Base-by-base conservation (phyloP, 2,329 filamentous ascomycete species). In the Capronia epimyces region DNA sequence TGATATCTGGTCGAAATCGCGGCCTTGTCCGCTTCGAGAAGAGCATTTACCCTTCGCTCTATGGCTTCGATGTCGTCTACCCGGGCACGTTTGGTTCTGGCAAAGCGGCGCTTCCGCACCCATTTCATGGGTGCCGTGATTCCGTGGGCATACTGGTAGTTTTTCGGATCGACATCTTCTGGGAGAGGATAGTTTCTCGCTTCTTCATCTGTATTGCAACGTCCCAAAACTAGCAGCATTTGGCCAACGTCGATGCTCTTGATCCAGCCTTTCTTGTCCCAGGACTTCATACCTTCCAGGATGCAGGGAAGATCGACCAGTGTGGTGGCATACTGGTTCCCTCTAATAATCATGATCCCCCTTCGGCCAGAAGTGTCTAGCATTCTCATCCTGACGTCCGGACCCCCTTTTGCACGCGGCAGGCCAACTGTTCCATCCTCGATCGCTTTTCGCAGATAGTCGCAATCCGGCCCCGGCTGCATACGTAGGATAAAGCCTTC, bases 401-500 rank as follows among this genome's bases (percentile, higher is more conserved):
- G 85, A 4, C 87, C 87, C 42, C 84, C 84, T 47, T 81, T 75
- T 20, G 71, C 70, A 43, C 75, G 71, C 13, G 80, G 77, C 16
- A 84, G 60, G 12, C 91, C 89, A 46, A 96, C 84, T 55, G 81
- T 86, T 63, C 83, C 83, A 50, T 93, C 84, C 15, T 83, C 78
- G 60, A 97, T 84, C 18, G 84, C 82, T 54, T 83, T 78, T 32
- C 83, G 80, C 21, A 98, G 72, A 63, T 91, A 89, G 20, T 96
- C 87, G 65, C 86, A 87, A 68, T 96, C 87, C 24, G 86, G 81
- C 0, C 89, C 90, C 0, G 89, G 87, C 48, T 83, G 68, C 86
- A 96, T 95, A 53, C 93, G 87, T 55, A 98, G 69, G 7, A 98
- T 77, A 59, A 97, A 88, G 58, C 94, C 85, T 63, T 91, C 86